Base-by-base conservation (phyloP, 768 basidiomycete species). In the Lyophyllum decastes region DNA sequence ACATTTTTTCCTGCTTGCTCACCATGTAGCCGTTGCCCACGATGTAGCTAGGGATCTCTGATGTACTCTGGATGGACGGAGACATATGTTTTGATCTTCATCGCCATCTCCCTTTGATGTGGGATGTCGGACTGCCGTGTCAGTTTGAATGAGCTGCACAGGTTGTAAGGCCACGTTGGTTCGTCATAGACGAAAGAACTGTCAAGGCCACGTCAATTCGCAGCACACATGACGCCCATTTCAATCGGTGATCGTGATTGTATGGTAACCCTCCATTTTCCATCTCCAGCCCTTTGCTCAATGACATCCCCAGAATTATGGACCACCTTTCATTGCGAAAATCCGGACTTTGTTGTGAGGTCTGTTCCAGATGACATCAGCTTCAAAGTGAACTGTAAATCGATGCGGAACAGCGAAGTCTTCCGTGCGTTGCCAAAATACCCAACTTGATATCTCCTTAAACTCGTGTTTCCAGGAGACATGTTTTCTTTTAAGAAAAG, bases 401-500 rank as follows among this genome's bases (percentile, higher is more conserved):
- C 79, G 21, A 72, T 90, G 58, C 69, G 70, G 47, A 76, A 72
- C 52, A 89, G 87, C 64, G 78, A 84, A 64, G 81, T 89, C 57
- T 90, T 90, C 63, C 73, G 88, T 88, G 70, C 55, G 85, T 72
- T 19, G 21, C 27, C 9, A 17, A 47, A 38, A 6, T 30, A 12
- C 16, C n/a, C 10, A 19, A 51, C 40, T 34, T 21, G 27, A 30
- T 30, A n/a, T n/a, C 22, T 54, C 48, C 54, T 52, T 50, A 35
- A 57, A 46, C 44, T 53, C 27, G 49, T 61, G 40, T 50, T 64
- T 66, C 11, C 67, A 89, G 88, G 79, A 25, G 80, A 87, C 65
- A 90, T 90, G 89, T 89, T 90, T 67, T 71, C 76, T 24, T 80
- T 80, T 59, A 88, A 87, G 59, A 79, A 83, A 50, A 59, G 54